These are phyloP conservation scores for Ambrosia trifida DNA, from an alignment of 129 eudicot species.

Conservation along the genomic window DNA sequence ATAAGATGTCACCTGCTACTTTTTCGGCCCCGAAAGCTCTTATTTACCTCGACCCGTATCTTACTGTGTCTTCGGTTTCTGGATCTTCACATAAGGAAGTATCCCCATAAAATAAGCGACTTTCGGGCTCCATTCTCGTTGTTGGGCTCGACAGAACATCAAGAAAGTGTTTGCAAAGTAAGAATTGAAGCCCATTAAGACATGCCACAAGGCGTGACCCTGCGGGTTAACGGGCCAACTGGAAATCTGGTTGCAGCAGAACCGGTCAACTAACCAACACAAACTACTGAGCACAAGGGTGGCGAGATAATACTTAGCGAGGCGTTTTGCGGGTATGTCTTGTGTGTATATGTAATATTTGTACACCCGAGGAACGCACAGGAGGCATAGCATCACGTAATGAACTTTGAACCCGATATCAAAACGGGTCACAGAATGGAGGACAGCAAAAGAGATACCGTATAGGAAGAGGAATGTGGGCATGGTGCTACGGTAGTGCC, in stretches of 20 bases:
- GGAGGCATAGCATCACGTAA: constrained; percentile 39
- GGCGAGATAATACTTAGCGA: constrained; percentile 59
- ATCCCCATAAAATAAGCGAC: constrained; percentile 58
- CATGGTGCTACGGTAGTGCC: constrained; percentile 66
- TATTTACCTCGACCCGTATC: constrained; percentile 4
- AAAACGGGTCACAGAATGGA: constrained; percentile 47
- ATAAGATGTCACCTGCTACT: constrained; percentile 24
- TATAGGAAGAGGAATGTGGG: constrained; percentile 60
- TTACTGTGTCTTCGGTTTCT: constrained; percentile 73
- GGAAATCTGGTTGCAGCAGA: constrained; percentile 55
- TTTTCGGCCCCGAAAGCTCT: constrained; percentile 15
- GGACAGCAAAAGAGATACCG: constrained; percentile 46
- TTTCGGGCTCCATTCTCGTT: constrained; percentile 71
- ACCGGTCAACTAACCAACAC: constrained; percentile 73
- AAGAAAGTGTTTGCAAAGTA: constrained; percentile 78
- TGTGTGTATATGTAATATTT: constrained; percentile 46
- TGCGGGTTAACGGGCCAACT: constrained; percentile 80
- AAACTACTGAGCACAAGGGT: constrained; percentile 58
- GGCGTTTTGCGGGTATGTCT: constrained; percentile 62
- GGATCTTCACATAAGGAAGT: constrained; percentile 76
- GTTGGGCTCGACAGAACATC: constrained; percentile 95
- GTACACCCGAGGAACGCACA: constrained; percentile 59
- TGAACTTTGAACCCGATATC: constrained; percentile 52
- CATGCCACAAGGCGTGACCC: constrained; percentile 93
- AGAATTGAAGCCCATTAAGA: constrained; percentile 80